Evolutionary conservation across 2,329 filamentous ascomycete genomes (phyloP), one percentile per base, ranked within the genome.

Genomic region (Hymenoscyphus repandus): DNA sequence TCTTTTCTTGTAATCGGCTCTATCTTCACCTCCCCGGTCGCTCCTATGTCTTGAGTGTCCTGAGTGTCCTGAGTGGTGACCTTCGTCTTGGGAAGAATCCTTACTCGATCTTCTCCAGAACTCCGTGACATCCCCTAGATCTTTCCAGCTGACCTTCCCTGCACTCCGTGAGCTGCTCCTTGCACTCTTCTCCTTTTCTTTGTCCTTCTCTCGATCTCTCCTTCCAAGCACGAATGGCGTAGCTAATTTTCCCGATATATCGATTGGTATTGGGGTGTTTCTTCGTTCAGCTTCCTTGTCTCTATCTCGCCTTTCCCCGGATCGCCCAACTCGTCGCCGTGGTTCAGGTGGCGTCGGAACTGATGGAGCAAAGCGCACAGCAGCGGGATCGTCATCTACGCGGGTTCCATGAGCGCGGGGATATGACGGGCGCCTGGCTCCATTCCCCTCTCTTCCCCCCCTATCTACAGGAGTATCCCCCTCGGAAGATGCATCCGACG

Each of bases 191-290:
- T 57, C 53, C 20, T 17, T 38, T 22, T 47, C 56, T 30, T 40
- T 10, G 37, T 47, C 70, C 7, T 69, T 63, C 22, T 74, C 71
- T 10, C 70, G 63, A 13, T 71, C 72, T 50, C 69, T 59, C 6
- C 73, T 70, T 5, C 66, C 37, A 2, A 58, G 36, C 31, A 65
- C 30, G 22, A 66, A 66, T 0, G 62, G 63, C 3, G 64, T 55
- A 9, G 58, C 62, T 3, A 66, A 49, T 43, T 65, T 64, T 3
- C 63, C 62, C 5, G 53, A 54, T n/a, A 60, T 33, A 41, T 65
- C 61, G 32, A 65, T 59, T 1, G 62, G 59, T 12, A 64, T 58
- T 1, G 58, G 56, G 27, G 58, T 58, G 33, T 51, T 58, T 27
- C 50, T 47, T n/a, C 58, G 36, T 12, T 57, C 56, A 2, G 50